Percentiles rank a stretch among this genome's conserved stretches.
phyloP scores from a whole-genome alignment of 192 early-diverging fungal genomes.

The Chytriomyces hyalinus region DNA sequence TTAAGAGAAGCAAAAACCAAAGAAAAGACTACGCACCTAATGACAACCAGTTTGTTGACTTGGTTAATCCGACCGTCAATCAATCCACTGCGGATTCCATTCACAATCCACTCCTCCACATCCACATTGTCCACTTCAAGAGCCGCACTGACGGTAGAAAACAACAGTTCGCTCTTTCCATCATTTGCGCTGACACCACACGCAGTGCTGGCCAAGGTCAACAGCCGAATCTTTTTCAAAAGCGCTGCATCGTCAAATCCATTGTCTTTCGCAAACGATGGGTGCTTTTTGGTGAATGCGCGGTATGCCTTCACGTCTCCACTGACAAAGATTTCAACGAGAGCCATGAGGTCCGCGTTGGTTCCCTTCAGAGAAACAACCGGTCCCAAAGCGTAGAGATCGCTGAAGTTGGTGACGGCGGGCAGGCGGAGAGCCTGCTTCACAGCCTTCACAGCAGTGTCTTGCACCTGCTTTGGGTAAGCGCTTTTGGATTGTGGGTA shows the following conservation, averaged over 20 bases:
- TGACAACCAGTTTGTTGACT: slow-evolving; percentile 75
- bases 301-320: slow-evolving; percentile 71
- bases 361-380: slow-evolving; percentile 62
- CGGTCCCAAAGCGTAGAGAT: slow-evolving; percentile 68
- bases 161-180: slow-evolving; percentile 65
- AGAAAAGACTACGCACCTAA: slow-evolving; percentile 46
- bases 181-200: slow-evolving; percentile 62
- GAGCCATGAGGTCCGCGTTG: slow-evolving; percentile 61
- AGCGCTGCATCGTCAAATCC: slow-evolving; percentile 62
- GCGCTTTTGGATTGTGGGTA: slow-evolving; percentile 45
- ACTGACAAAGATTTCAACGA: slow-evolving; percentile 72
- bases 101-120: slow-evolving; percentile 96
- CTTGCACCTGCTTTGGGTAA: slow-evolving; percentile 53
- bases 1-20: slow-evolving; percentile 19
- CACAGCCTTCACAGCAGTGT: slow-evolving; percentile 69
- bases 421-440: slow-evolving; percentile 67
- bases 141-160: slow-evolving; percentile 72
- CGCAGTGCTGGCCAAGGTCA: slow-evolving; percentile 80
- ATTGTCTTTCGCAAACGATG: slow-evolving; percentile 56
- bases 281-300: slow-evolving; percentile 62
- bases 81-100: slow-evolving; percentile 87
- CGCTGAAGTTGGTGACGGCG: slow-evolving; percentile 79
- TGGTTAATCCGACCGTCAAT: slow-evolving; percentile 96
- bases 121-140: slow-evolving; percentile 78
- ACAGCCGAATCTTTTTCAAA: slow-evolving; percentile 81